phyloP scores from a whole-genome alignment of 2,329 filamentous ascomycete genomes.

The Chrysoporthe deuterocubensis region DNA sequence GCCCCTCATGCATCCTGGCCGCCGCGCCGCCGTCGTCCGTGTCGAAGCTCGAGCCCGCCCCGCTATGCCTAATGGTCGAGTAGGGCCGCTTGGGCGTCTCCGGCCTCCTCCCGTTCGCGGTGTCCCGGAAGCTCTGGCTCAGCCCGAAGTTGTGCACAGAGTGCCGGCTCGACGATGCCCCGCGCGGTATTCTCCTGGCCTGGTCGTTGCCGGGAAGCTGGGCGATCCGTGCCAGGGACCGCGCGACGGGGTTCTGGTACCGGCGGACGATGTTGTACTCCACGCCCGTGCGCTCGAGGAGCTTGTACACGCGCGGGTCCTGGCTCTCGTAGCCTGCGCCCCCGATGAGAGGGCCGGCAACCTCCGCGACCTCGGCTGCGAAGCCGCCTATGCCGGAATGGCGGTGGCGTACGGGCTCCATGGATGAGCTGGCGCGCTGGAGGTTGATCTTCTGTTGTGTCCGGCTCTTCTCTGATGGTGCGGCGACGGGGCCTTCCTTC shows the following conservation, averaged over 20 bases:
- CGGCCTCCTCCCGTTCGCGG: conserved; percentile 20
- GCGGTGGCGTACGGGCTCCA: conserved; percentile 66
- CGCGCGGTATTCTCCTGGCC: conserved; percentile 51
- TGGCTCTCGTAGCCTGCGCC: conserved; percentile 60
- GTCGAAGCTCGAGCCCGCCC: conserved; percentile 48
- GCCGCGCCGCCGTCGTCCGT: conserved; percentile 41
- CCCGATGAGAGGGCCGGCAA: conserved; percentile 53
- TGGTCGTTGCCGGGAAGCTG: conserved; percentile 57
- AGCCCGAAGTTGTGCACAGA: conserved; percentile 40
- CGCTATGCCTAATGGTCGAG: conserved; percentile 28
- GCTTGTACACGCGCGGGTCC: conserved; percentile 66
- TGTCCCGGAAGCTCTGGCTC: conserved; percentile 43
- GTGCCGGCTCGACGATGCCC: conserved; percentile 30
- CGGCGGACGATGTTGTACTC: conserved; percentile 76
- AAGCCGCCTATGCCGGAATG: conserved; percentile 36
- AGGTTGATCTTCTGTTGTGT: conserved; percentile 78
- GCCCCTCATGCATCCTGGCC: conserved; percentile 42
- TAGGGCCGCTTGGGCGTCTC: conserved; percentile 24
- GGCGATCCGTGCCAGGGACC: conserved; percentile 60
- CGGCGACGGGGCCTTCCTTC: conserved; percentile 46
- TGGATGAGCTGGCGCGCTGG: conserved; percentile 72
- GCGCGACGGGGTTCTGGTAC: conserved; percentile 71
- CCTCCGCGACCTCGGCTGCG: conserved; percentile 43
- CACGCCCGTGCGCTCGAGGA: conserved; percentile 71
- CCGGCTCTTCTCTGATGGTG: conserved; percentile 61